Conservation (phyloP, 805 yeast species). For the Metschnikowia baotianmanensis region DNA sequence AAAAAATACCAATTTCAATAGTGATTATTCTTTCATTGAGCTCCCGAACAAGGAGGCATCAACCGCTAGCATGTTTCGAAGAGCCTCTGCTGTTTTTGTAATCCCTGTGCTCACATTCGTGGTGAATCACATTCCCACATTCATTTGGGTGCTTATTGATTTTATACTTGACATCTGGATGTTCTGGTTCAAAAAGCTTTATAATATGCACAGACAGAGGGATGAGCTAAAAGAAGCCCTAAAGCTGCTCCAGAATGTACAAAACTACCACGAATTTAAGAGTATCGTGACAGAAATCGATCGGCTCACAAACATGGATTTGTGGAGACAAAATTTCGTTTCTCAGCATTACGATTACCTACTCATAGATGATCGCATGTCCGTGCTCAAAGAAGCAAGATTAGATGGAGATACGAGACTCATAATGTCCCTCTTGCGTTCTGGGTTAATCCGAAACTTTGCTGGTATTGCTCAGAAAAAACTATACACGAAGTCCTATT, state of each 20-base stretch:
- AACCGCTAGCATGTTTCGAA: constrained; percentile 11
- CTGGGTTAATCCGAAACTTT: constrained; percentile 84
- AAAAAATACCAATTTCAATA: too few species aligned
- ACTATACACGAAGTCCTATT: constrained; percentile 74
- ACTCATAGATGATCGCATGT: constrained; percentile 71
- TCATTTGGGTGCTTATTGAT: constrained; percentile 42
- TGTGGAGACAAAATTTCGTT: constrained; percentile 80
- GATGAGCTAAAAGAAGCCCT: constrained; percentile 48
- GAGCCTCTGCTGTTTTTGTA: constrained; percentile 9
- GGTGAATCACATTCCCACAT: constrained; percentile 36
- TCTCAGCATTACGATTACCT: constrained; percentile 81
- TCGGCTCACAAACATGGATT: constrained; percentile 43
- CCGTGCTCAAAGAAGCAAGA: constrained; percentile 60
- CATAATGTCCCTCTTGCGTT: constrained; percentile 66
- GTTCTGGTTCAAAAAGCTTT: constrained; percentile 45
- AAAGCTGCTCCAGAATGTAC: constrained; percentile 49
- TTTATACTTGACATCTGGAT: constrained; percentile 43
- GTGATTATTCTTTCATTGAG: too few species aligned
- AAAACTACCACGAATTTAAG: constrained; percentile 71
- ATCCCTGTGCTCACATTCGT: constrained; percentile 26
- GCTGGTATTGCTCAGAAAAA: constrained; percentile 84
- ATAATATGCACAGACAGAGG: constrained; percentile 34
- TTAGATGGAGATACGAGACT: constrained; percentile 52
- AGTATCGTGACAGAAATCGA: constrained; percentile 48
- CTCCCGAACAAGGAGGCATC: too few species aligned